Conservation (phyloP, 2,329 filamentous ascomycete species). For the Microdochium bolleyi region DNA sequence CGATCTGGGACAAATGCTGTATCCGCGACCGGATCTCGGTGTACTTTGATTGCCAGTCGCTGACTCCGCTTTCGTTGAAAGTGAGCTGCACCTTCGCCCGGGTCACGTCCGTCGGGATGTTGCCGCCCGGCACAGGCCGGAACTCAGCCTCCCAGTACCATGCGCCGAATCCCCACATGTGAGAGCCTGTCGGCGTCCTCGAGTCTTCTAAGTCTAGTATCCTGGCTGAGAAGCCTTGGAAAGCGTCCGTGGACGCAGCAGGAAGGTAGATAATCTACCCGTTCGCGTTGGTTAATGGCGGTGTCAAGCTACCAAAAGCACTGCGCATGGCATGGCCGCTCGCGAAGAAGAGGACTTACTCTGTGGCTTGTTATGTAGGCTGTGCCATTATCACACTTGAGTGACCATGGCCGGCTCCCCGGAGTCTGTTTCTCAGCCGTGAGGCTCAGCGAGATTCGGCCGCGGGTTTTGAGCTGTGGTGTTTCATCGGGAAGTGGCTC, state of each 20-base stretch:
- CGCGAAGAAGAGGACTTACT: too few species aligned
- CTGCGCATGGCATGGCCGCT: conserved; percentile 3
- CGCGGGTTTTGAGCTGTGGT: conserved; percentile 71
- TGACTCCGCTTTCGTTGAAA: conserved; percentile 93
- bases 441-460: conserved; percentile 69
- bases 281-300: conserved; percentile 5
- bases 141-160: conserved; percentile 83
- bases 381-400: conserved; percentile 67
- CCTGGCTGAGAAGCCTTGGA: conserved; percentile 85
- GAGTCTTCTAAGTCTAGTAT: conserved; percentile 83
- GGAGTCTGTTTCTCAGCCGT: conserved; percentile 61
- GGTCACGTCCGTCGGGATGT: conserved; percentile 66
- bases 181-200: conserved; percentile 57
- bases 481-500: conserved; percentile 80
- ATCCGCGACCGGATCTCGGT: conserved; percentile 79
- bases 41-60: conserved; percentile 78
- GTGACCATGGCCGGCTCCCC: conserved; percentile 54
- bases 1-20: conserved; percentile 70
- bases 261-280: conserved; percentile 81
- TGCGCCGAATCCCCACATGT: conserved; percentile 73
- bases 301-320: not conserved
- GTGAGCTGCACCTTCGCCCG: conserved; percentile 76
- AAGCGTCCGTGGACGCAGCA: conserved; percentile 53
- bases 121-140: conserved; percentile 74
- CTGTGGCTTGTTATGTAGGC: conserved; percentile 80